Percentiles rank a stretch among this genome's conserved stretches.
Evolutionary conservation across 805 yeast species (phyloP).

Genomic region (Lipomyces oligophaga): DNA sequence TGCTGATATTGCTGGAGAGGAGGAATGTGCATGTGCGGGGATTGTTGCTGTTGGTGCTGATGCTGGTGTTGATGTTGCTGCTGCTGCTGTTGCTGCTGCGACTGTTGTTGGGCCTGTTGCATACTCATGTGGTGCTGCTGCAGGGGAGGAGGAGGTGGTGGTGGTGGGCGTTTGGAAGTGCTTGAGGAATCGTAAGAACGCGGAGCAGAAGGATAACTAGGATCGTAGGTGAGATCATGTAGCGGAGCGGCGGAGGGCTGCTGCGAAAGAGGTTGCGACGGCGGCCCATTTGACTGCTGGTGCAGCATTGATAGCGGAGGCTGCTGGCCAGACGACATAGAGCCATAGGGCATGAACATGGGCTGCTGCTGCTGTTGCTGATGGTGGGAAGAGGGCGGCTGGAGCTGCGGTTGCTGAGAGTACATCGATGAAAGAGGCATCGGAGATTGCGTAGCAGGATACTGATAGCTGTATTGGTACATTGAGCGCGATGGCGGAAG

Average conservation of each 20-base stretch:
- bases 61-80: constrained; percentile 3
- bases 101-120: background rate
- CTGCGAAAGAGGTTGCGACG: constrained; percentile 6
- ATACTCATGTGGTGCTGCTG: background rate
- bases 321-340: too few species aligned
- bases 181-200: constrained; percentile 17
- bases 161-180: constrained; percentile 19
- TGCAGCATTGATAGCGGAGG: constrained; percentile 2
- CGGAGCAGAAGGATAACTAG: constrained; percentile 18
- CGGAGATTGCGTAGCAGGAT: background rate
- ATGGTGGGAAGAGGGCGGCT: background rate
- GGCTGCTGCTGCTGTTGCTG: constrained; percentile 5
- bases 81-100: background rate
- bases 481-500: background rate
- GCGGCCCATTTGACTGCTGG: background rate
- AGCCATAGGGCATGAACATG: background rate
- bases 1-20: constrained; percentile 9
- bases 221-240: background rate
- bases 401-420: constrained; percentile 1
- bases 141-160: constrained; percentile 2
- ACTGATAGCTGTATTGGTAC: background rate
- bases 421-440: background rate
- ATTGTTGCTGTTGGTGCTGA: constrained; percentile 12
- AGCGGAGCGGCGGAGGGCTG: constrained; percentile 4
- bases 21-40: constrained; percentile 2